Conservation (phyloP, 306 rosid species). For the Abrus pulchellus region DNA sequence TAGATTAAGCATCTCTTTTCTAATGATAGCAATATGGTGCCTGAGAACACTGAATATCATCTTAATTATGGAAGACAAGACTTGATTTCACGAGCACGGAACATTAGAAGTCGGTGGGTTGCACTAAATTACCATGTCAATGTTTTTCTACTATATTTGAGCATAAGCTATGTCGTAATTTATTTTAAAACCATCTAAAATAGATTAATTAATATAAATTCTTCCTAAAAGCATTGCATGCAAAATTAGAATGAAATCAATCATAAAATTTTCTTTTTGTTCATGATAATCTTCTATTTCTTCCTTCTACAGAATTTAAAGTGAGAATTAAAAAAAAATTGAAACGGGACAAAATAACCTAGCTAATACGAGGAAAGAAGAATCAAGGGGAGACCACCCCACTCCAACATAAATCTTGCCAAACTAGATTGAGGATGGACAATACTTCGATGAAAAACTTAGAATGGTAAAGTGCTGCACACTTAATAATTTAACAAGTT, state of each 20-base stretch:
- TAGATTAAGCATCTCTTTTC: not conserved
- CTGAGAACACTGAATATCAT: slow-evolving; percentile 1
- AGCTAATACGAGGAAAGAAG: not conserved
- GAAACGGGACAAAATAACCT: not conserved
- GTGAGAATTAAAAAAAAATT: not conserved
- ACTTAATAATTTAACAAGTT: no score
- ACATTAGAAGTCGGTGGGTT: not conserved
- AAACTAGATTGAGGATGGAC: no score
- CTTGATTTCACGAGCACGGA: not conserved
- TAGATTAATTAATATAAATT: not conserved
- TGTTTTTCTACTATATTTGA: not conserved
- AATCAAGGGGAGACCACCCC: not conserved
- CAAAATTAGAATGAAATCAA: no score
- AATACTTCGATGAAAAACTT: no score
- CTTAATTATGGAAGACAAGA: not conserved
- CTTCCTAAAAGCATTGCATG: not conserved
- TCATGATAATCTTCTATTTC: no score
- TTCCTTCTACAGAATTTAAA: no score
- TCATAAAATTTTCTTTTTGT: no score
- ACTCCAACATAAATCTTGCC: no score
- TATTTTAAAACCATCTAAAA: no score
- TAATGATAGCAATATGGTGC: not conserved
- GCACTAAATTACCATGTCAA: not conserved
- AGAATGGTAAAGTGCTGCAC: no score
- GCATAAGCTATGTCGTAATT: no score